Evolutionary conservation across 768 basidiomycete species (phyloP), one percentile per base, ranked within the genome.

Genomic region (Serendipita indica): DNA sequence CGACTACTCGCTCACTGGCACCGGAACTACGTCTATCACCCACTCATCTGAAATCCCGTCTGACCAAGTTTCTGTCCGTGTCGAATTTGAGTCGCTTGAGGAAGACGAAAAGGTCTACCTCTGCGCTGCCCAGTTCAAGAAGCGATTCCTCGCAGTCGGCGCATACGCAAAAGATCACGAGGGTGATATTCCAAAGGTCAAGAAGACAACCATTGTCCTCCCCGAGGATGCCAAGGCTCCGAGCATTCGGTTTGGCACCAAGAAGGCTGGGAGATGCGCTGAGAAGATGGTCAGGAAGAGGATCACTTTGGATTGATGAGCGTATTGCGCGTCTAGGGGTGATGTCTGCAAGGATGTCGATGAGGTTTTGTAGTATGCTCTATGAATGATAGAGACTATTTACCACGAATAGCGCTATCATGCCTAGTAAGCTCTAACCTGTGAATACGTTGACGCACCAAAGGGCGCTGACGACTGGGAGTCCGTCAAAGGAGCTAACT

Each of bases 221-320:
- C 49, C 49, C n/a, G 5, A 7, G 7, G 41, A 43, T n/a, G 18
- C 41, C 18, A 30, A 28, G 1, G 49, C 20, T 27, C 49, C 49
- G 3, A 32, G 20, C 20, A 32, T 54, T 10, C 20, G 30, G 49
- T 54, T 54, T 3, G 49, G 20, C n/a, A 28, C 20, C 10, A 54
- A 54, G 22, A 54, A 27, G 49, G 30, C 30, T 20, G 22, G 16
- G 4, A 25, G 30, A 16, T 54, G 49, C 30, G 49, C 49, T 3
- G 20, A 54, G 49, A 54, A 54, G 49, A 54, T 54, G 20, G 49
- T 54, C 20, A 54, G 49, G n/a, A 54, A 54, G 49, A 28, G 20
- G 22, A 18, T 54, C 49, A 54, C n/a, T n/a, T n/a, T n/a, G n/a
- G n/a, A n/a, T n/a, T n/a, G n/a, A n/a, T n/a, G n/a, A n/a, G n/a